phyloP scores from a whole-genome alignment of 208 protist genomes.

The Leishmania braziliensis region DNA sequence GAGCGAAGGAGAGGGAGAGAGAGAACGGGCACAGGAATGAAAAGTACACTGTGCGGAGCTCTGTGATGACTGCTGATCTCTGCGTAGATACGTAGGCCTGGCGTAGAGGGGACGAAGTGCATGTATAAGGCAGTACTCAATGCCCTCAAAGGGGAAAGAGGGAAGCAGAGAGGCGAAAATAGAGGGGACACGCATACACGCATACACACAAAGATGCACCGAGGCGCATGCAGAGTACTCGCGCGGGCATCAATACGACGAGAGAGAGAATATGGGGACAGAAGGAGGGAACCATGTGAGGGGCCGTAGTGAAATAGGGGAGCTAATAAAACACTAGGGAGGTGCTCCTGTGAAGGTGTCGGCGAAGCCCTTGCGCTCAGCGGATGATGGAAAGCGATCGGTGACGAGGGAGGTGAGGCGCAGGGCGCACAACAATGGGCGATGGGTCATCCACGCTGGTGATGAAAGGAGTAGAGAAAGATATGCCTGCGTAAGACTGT shows the following conservation, averaged over 20 bases:
- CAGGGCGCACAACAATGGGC: neutral
- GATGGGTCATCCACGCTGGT: neutral
- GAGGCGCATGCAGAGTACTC: too few relatives aligned
- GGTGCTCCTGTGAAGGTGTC: neutral
- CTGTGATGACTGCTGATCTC: neutral
- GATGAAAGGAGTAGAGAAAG: neutral
- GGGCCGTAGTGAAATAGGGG: too few relatives aligned
- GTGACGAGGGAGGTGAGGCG: neutral
- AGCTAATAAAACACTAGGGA: too few relatives aligned
- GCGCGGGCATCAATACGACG: too few relatives aligned
- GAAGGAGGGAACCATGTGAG: too few relatives aligned
- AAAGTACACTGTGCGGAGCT: neutral
- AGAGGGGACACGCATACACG: neutral
- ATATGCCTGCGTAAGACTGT: neutral
- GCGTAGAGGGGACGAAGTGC: neutral
- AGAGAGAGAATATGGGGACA: too few relatives aligned
- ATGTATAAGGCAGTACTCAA: neutral
- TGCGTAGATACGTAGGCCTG: neutral
- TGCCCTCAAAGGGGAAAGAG: neutral
- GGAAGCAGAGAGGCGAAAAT: neutral
- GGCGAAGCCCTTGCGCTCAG: neutral
- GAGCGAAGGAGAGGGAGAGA: neutral
- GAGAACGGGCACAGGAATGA: neutral
- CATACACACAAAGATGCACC: neutral
- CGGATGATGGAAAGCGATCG: neutral